A percentile compares a stretch with the other conserved stretches of the same genome.
These are phyloP conservation scores for Tolypocladium sp. DNA, from an alignment of 2,329 filamentous ascomycete genomes.

Conservation along the genomic window DNA sequence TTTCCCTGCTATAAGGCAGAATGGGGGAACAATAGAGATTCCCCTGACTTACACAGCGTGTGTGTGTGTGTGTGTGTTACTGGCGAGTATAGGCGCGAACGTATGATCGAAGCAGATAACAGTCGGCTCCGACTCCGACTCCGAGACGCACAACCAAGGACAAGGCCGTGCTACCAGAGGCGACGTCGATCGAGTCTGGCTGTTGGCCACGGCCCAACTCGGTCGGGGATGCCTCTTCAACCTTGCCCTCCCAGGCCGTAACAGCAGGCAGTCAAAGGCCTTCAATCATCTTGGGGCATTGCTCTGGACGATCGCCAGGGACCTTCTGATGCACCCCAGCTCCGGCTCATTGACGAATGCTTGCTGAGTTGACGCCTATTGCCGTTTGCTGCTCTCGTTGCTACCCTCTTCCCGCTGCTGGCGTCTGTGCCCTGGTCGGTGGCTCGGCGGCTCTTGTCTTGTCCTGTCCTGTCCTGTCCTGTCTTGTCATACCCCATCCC, in stretches of 20 bases:
- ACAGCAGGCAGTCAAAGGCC: neutral
- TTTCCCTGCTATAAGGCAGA: neutral
- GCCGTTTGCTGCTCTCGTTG: neutral
- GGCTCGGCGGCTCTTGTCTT: neutral
- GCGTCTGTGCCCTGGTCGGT: slow-evolving; percentile 1
- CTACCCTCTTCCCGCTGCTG: neutral
- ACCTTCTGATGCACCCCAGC: slow-evolving; percentile 4
- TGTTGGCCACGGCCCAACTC: neutral
- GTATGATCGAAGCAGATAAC: neutral
- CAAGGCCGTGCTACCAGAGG: neutral
- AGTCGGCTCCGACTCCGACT: neutral
- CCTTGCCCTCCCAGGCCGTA: neutral
- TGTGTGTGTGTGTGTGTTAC: neutral
- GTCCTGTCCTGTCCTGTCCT: neutral
- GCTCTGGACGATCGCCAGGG: slow-evolving; percentile 2
- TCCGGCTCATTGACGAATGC: slow-evolving; percentile 3
- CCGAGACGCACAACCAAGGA: neutral
- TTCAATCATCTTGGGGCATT: neutral
- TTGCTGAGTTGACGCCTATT: neutral
- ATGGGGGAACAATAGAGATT: neutral
- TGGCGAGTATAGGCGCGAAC: neutral
- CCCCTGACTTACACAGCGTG: neutral
- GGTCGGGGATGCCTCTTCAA: neutral
- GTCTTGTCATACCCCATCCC: slow-evolving; percentile 2
- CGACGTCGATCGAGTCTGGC: neutral